Evolutionary conservation across 352 stramenopile genomes (phyloP), one percentile per base, ranked within the genome.

Genomic region (Saprolegnia parasitica): DNA sequence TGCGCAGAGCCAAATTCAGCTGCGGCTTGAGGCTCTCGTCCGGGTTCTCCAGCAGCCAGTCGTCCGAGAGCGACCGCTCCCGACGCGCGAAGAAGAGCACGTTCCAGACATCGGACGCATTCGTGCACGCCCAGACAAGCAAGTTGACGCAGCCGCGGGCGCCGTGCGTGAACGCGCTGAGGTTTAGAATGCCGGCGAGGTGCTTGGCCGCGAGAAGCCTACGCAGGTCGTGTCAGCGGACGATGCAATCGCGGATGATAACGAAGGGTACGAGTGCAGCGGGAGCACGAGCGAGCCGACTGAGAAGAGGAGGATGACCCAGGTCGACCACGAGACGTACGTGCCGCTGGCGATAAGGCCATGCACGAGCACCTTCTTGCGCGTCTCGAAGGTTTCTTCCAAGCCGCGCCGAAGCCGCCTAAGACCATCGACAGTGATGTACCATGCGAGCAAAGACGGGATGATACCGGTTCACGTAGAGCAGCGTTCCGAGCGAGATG

Each of bases 101-200:
- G 9, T 77, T 75, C 40, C 78, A 75, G 32, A 95, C 71, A 56
- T 84, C 83, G 1, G 78, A 71, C 10, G 71, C 77, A 67, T 96
- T 96, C 35, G 93, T 85, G 18, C 93, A 81, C 50, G 90, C 76
- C 87, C 87, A 96, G 24, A 96, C 87, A 42, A 96, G 84, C 47
- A 96, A 81, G 65, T 94, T 93, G 24, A 94, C 76, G n/a, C 76
- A 80, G 0, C 87, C 86, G 21, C 87, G 77, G 10, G 87, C 88
- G 10, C 85, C 76, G 67, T 95, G 87, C 32, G 90, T 57, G 65
- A 95, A 95, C 11, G 87, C 87, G 52, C 83, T 87, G 52, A 91
- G 47, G 66, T 89, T 80, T 49, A 95, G 80, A 9, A 95, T 71
- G 45, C 82, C 77, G 56, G 76, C 68, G 62, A 93, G 90, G 18